Percentiles rank a stretch among this genome's conserved stretches.
Evolutionary conservation across 2,329 filamentous ascomycete species (phyloP).

Genomic region (Botryosphaeria dothidea): DNA sequence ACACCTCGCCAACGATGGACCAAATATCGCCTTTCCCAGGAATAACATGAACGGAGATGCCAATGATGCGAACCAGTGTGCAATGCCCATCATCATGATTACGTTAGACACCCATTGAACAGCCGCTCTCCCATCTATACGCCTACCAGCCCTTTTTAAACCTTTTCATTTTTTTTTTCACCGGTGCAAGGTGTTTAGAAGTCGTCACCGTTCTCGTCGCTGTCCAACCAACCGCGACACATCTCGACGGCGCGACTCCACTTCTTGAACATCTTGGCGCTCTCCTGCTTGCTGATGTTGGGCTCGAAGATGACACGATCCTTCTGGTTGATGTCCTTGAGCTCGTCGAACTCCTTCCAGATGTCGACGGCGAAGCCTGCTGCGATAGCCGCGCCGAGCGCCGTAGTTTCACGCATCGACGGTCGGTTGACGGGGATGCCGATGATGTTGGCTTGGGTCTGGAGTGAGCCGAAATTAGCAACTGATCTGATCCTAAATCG

Average conservation of each 20-base stretch:
- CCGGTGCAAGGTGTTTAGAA: neutral
- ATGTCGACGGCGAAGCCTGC: slow-evolving; percentile 81
- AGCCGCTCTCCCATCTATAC: neutral
- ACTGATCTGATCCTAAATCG: slow-evolving; percentile 1
- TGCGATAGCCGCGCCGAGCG: slow-evolving; percentile 83
- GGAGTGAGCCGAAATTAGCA: slow-evolving; percentile 30
- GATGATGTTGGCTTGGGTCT: slow-evolving; percentile 82
- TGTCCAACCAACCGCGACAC: slow-evolving; percentile 70
- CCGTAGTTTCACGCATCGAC: slow-evolving; percentile 86
- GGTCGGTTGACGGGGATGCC: slow-evolving; percentile 82
- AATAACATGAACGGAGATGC: neutral
- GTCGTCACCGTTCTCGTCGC: slow-evolving; percentile 32
- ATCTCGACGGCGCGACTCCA: slow-evolving; percentile 80
- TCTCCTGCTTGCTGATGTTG: slow-evolving; percentile 59
- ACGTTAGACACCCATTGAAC: neutral
- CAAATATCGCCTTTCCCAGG: neutral
- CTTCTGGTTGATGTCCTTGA: slow-evolving; percentile 70
- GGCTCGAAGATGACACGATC: slow-evolving; percentile 72
- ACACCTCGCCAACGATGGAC: slow-evolving; percentile 2
- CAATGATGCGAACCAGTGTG: slow-evolving; percentile 10
- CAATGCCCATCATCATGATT: slow-evolving; percentile 14
- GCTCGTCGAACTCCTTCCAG: slow-evolving; percentile 73
- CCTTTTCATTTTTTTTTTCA: neutral
- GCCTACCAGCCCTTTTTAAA: neutral
- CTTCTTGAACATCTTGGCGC: slow-evolving; percentile 64